Evolutionary conservation across 805 yeast genomes (phyloP), one percentile per base, ranked within the genome.

Genomic region (Helenozyma rhizophorensis): DNA sequence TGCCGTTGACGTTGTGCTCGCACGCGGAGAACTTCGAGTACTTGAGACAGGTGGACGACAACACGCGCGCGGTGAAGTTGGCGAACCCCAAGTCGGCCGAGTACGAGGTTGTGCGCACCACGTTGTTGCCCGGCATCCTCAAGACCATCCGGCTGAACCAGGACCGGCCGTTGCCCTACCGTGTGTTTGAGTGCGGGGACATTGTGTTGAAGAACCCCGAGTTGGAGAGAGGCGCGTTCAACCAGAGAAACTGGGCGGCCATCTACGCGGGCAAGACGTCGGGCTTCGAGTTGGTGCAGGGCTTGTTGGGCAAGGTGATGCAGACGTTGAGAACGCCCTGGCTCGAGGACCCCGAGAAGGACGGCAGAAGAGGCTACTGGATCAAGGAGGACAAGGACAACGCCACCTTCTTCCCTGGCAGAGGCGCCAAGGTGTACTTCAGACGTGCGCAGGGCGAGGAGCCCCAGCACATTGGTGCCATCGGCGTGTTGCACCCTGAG

Each of bases 61-160:
- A 72, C 49, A 74, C 78, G n/a, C 66, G 64, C 32, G 97, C 88
- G 21, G 97, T 93, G 34, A 80, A 83, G 52, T 76, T 93, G 50
- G 97, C 85, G 37, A 93, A 93, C 62, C 99, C 99, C 40, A 93
- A 93, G 70, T 93, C 98, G 13, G 62, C 79, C 32, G 99, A 93
- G 67, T 93, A 90, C 63, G 96, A 93, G 70, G 98, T 93, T 40
- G 97, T 93, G 17, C 83, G 98, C 73, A 93, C 98, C 12, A 77
- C 95, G 17, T 72, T 93, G 49, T 69, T 90, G 38, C 97, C 98
- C 29, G 99, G 99, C 47, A 74, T 93, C 37, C 76, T 93, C 56
- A 93, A 93, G 65, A 93, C 98, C 16, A 80, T 93, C 46, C 82
- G 85, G 58, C 98, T 94, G 68, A 93, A 93, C 70, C 83, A 96